These are phyloP conservation scores for Fusarium praegraminearum DNA, from an alignment of 2,329 filamentous ascomycete genomes.

Conservation along the genomic window DNA sequence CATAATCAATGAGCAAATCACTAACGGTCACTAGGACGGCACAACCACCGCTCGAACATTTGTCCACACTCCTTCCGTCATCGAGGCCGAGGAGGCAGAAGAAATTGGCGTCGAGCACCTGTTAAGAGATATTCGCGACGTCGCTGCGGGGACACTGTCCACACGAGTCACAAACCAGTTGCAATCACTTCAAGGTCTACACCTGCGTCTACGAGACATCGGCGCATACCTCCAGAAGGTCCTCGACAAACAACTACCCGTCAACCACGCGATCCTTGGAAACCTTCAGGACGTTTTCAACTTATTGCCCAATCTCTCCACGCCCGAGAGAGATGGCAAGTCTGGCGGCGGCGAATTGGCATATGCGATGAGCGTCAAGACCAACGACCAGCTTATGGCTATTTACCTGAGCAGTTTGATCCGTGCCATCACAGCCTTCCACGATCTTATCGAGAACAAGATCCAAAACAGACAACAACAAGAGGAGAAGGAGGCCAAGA, in stretches of 20 bases:
- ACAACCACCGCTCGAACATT: constrained; percentile 98
- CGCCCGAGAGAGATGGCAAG: constrained; percentile 76
- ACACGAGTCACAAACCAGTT: constrained; percentile 98
- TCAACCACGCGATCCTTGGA: constrained; percentile 97
- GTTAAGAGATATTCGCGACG: constrained; percentile 96
- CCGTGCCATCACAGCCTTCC: constrained; percentile 97
- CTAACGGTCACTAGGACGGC: constrained; percentile 76
- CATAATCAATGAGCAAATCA: not conserved
- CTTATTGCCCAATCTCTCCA: constrained; percentile 93
- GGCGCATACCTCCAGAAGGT: constrained; percentile 96
- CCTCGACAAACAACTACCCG: constrained; percentile 88
- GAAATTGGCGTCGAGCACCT: constrained; percentile 99
- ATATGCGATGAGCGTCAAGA: constrained; percentile 98
- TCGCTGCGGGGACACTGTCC: constrained; percentile 95
- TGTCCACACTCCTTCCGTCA: constrained; percentile 97
- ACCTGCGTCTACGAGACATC: constrained; percentile 94
- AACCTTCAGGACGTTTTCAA: constrained; percentile 99
- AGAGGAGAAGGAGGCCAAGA: constrained; percentile 93
- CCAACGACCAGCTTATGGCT: constrained; percentile 98
- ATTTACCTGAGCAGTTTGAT: constrained; percentile 96
- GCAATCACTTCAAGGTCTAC: constrained; percentile 95
- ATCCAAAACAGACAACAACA: constrained; percentile 98
- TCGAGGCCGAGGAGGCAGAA: constrained; percentile 98
- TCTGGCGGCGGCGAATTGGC: constrained; percentile 83
- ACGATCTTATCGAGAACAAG: constrained; percentile 99